phyloP scores from a whole-genome alignment of 2,329 filamentous ascomycete genomes.

The Talaromyces sp. region DNA sequence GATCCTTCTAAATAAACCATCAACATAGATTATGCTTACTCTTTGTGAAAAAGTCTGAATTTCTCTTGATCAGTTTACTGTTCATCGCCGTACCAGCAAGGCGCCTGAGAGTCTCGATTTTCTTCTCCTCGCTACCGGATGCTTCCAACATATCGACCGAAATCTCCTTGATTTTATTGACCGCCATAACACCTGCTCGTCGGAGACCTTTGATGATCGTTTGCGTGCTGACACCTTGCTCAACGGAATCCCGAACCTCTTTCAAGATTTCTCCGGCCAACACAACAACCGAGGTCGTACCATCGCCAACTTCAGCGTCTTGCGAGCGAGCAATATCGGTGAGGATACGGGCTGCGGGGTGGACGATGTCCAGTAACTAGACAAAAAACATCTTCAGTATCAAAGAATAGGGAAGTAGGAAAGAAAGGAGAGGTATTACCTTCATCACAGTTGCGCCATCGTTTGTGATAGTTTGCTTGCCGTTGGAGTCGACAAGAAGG shows the following conservation, averaged over 20 bases:
- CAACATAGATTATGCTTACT: conserved; percentile 52
- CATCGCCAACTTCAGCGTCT: conserved; percentile 97
- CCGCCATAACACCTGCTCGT: conserved; percentile 80
- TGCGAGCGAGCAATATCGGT: conserved; percentile 98
- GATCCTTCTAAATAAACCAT: not conserved
- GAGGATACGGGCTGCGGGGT: conserved; percentile 93
- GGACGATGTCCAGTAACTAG: conserved; percentile 93
- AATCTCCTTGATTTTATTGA: conserved; percentile 99
- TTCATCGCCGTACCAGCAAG: conserved; percentile 96
- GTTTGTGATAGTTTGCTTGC: conserved; percentile 95
- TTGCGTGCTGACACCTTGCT: conserved; percentile 95
- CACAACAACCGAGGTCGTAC: conserved; percentile 95
- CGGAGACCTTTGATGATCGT: conserved; percentile 94
- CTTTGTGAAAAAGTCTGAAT: conserved; percentile 95
- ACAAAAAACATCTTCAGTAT: conserved; percentile 11
- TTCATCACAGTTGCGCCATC: conserved; percentile 99
- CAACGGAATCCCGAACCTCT: conserved; percentile 92
- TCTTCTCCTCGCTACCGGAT: conserved; percentile 74
- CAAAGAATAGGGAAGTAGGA: conserved; percentile 12
- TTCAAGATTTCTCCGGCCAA: conserved; percentile 96
- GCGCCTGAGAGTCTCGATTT: conserved; percentile 81
- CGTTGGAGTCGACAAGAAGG: conserved; percentile 92
- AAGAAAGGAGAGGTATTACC: conserved; percentile 36
- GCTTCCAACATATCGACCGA: conserved; percentile 65
- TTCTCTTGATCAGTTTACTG: conserved; percentile 97